Evolutionary conservation across 306 rosid genomes (phyloP).

Genomic region (Parietaria judaica): DNA sequence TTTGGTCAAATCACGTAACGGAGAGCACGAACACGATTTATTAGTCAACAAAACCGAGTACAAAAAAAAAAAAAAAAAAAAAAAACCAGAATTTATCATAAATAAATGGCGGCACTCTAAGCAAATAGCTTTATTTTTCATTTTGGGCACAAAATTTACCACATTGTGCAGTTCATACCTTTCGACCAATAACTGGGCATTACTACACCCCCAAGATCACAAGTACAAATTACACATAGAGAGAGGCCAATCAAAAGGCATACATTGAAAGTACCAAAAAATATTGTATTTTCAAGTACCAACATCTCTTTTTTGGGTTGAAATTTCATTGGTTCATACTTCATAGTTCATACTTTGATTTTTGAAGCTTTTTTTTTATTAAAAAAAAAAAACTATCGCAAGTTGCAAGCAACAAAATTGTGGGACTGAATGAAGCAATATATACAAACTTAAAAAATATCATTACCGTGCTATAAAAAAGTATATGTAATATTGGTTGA

Average conservation of each 20-base stretch:
- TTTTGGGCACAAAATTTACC: background rate
- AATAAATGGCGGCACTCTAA: conserved; percentile 7
- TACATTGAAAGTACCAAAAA: conserved; percentile 9
- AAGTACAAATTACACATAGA: background rate
- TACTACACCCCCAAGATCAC: background rate
- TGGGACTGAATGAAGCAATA: no score
- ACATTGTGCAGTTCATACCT: background rate
- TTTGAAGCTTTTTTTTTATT: background rate
- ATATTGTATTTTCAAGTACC: background rate
- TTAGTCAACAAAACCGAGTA: conserved; percentile 7
- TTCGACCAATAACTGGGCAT: background rate
- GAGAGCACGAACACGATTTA: background rate
- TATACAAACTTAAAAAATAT: no score
- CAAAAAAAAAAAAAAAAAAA: no score
- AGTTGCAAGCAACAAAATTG: no score
- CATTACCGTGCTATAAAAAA: no score
- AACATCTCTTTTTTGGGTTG: background rate
- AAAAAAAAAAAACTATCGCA: no score
- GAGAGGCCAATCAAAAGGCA: background rate
- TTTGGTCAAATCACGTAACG: background rate
- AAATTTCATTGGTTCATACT: background rate
- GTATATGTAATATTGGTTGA: no score
- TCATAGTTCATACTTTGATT: background rate
- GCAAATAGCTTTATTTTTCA: no score
- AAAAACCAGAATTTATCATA: background rate